These are phyloP conservation scores for Pharnaceum exiguum DNA, from an alignment of 148 eudicot species.

Conservation along the genomic window DNA sequence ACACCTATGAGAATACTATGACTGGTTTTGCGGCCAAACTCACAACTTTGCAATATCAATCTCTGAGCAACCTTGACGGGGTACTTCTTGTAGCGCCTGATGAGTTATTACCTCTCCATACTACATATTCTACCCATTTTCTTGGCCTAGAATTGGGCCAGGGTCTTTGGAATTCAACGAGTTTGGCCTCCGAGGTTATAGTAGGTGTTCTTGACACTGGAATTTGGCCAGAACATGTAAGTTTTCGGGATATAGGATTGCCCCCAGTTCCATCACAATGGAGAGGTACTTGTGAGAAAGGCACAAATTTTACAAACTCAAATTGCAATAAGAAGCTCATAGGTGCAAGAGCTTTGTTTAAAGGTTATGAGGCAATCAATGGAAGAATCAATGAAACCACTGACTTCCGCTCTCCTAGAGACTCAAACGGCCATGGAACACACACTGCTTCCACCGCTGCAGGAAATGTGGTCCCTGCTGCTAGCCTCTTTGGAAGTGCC, in stretches of 20 bases:
- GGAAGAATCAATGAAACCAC: conserved; percentile 53
- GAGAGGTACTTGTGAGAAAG: conserved; percentile 62
- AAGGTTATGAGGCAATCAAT: conserved; percentile 57
- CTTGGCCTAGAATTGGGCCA: conserved; percentile 47
- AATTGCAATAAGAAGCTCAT: conserved; percentile 61
- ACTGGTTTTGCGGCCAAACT: conserved; percentile 67
- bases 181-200: conserved; percentile 52
- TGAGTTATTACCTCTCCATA: conserved; percentile 52
- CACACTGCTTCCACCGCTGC: conserved; percentile 83
- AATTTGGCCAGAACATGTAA: conserved; percentile 76
- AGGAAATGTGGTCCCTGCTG: conserved; percentile 43
- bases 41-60: conserved; percentile 26
- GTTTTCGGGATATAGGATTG: conserved; percentile 43
- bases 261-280: conserved; percentile 50
- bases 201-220: conserved; percentile 74
- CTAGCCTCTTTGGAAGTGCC: conserved; percentile 50
- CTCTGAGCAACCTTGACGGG: conserved; percentile 35
- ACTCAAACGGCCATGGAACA: conserved; percentile 73
- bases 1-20: conserved; percentile 50
- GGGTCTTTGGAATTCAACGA: conserved; percentile 59
- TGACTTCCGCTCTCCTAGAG: conserved; percentile 58
- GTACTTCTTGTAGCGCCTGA: conserved; percentile 47
- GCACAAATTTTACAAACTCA: conserved; percentile 47
- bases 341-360: conserved; percentile 58
- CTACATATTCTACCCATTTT: conserved; percentile 62